Evolutionary conservation across 331 rosid species (phyloP), one percentile per base, ranked within the genome.

Genomic region (Erythrophleum ivorense): DNA sequence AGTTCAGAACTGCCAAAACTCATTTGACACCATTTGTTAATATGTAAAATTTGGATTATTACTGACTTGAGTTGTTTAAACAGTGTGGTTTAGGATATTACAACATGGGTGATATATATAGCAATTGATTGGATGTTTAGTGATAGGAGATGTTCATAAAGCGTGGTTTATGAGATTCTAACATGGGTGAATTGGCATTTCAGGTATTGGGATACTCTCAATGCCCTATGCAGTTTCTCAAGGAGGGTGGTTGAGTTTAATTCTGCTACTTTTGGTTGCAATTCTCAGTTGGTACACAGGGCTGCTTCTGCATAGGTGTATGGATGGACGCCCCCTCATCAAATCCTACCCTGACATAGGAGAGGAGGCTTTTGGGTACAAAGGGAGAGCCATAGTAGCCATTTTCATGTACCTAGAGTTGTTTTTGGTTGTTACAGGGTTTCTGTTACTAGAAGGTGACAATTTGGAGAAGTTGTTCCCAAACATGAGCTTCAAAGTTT

Each of bases 121-220:
- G 14, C 5, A 57, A 9, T 57, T 57, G 33, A 19, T 57, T 4
- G 14, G 10, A 29, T 4, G 3, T 29, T 70, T 69, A 69, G 34
- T 70, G 21, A 21, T 9, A n/a, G 21, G 3, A 18, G 8, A 9
- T 68, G 41, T 62, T 43, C 54, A 41, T 7, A 67, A n/a, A 18
- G 16, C 41, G 18, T 19, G 31, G 29, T 41, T 18, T n/a, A 59
- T 15, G 49, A 45, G 40, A 54, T 41, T 65, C 76, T 73, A 46
- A 84, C 43, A 33, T 52, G 14, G 15, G 7, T 73, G 36, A 36
- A 52, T 3, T 76, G 18, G 0, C 38, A 72, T 50, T 38, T 70
- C 74, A 91, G 97, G 97, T 31, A 83, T 89, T 65, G 97, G 97
- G 24, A 84, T 90, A 75, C 85, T 91, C 48, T 91, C 97, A 49